phyloP scores from a whole-genome alignment of 352 stramenopile genomes.

The Phytopythium mirpurense region DNA sequence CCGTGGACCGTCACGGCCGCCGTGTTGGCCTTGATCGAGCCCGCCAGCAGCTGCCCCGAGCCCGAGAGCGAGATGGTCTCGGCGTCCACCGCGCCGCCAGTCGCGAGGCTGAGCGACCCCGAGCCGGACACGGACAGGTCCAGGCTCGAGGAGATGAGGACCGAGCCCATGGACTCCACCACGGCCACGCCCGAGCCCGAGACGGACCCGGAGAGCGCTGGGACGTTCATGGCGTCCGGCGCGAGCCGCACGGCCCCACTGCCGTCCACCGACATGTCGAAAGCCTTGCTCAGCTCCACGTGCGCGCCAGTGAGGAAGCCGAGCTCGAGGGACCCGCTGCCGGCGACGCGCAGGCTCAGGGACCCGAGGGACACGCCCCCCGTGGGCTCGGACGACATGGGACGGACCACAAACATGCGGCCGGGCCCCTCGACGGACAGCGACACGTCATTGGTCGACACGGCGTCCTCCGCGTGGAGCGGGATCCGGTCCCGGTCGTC shows the following conservation, averaged over 20 bases:
- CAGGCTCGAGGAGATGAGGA: conserved; percentile 6
- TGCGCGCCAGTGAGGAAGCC: conserved; percentile 13
- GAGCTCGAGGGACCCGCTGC: conserved; percentile 24
- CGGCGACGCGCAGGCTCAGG: conserved; percentile 29
- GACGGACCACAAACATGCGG: conserved; percentile 28
- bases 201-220: conserved; percentile 22
- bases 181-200: conserved; percentile 26
- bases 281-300: conserved; percentile 14
- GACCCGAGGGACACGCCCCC: conserved; percentile 22
- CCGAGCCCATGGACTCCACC: conserved; percentile 30
- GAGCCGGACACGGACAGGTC: conserved; percentile 37
- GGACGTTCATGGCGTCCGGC: conserved; percentile 20
- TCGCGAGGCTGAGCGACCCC: conserved; percentile 34
- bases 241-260: conserved; percentile 26
- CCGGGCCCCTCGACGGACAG: conserved; percentile 27
- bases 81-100: conserved; percentile 29
- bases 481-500: conserved; percentile 2
- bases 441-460: conserved; percentile 29
- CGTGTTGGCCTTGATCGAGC: conserved; percentile 33
- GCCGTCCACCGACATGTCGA: conserved; percentile 42
- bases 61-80: conserved; percentile 45
- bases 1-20: conserved; percentile 43
- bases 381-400: conserved; percentile 9
- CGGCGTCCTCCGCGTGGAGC: conserved; percentile 4
- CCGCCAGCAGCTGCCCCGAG: conserved; percentile 36